Evolutionary conservation across 1,284 basidiomycete species (phyloP), one percentile per base, ranked within the genome.

Genomic region (Irpex sp.): DNA sequence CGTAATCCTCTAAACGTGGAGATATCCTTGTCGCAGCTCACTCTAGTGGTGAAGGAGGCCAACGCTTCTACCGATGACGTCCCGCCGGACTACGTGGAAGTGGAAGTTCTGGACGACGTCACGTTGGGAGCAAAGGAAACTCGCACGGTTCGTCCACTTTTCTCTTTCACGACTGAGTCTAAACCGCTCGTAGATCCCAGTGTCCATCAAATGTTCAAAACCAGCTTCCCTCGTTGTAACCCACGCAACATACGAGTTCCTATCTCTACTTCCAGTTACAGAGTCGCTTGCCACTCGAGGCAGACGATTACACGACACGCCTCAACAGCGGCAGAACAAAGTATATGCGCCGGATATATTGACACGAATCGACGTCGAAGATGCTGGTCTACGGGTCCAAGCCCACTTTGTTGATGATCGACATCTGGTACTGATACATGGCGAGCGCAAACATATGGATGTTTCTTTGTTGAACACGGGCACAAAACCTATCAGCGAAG

Each of bases 1-100:
- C 77, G 74, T 49, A 93, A 93, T 70, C 88, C 90, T 9, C 72
- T 93, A 42, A 80, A 88, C 63, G 79, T 87, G 7, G 89, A 90
- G 58, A 78, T 93, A 16, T 83, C 78, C 55, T 68, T 93, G 23
- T 79, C 83, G 0, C 80, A 86, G 62, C 63, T 92, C 58, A 84
- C 86, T 0, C 70, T 90, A 12, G 64, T 75, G 4, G 75, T 88
- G 4, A 69, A 77, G 63, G 82, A 83, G 55, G 69, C 73, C 2
- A 69, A 66, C 28, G 65, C 66, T 1, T 66, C 67, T 37, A 73
- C 76, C 57, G 62, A 73, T 21, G 72, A 72, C 9, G 71, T 76
- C 56, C 68, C 74, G 0, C 65, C 70, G 45, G 72, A 80, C 42
- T 75, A 79, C 59, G 74, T 88, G 2, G 78, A 84, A 56, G 78